phyloP scores from a whole-genome alignment of 1,284 basidiomycete genomes.

The Boletellus deceptivus region DNA sequence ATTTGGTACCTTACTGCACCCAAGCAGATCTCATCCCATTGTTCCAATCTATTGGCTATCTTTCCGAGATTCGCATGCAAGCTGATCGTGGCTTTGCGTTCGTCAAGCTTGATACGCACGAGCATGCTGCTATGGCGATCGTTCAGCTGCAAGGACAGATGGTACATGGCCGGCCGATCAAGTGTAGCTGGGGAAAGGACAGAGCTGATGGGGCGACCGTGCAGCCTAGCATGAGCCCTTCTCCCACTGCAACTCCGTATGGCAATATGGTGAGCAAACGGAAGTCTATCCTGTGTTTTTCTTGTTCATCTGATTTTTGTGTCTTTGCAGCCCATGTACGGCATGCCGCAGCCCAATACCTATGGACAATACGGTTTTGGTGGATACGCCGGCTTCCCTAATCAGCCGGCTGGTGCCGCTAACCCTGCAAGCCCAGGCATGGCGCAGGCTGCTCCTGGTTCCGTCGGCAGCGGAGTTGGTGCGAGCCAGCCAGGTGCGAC shows the following conservation, averaged over 20 bases:
- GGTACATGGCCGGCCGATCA: conserved; percentile 94
- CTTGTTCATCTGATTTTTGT: conserved; percentile 5
- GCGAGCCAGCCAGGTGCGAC: conserved; percentile 54
- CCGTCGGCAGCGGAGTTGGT: conserved; percentile 54
- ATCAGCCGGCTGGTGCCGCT: conserved; percentile 48
- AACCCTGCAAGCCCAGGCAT: conserved; percentile 62
- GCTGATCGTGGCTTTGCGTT: conserved; percentile 98
- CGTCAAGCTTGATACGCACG: conserved; percentile 96
- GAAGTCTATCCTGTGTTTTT: conserved; percentile 3
- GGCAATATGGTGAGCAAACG: conserved; percentile 61
- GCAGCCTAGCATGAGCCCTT: conserved; percentile 59
- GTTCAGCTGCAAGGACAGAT: conserved; percentile 92
- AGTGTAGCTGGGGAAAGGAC: conserved; percentile 98
- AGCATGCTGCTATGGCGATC: conserved; percentile 96
- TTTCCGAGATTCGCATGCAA: conserved; percentile 98
- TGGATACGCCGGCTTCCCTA: conserved; percentile 70
- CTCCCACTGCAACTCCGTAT: conserved; percentile 65
- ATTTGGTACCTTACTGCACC: conserved; percentile 93
- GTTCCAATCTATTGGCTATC: conserved; percentile 96
- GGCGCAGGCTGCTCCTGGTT: conserved; percentile 53
- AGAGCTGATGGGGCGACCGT: conserved; percentile 68
- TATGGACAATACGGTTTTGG: conserved; percentile 81
- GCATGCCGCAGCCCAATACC: conserved; percentile 76
- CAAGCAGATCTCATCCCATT: conserved; percentile 94
- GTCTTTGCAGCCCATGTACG: conserved; percentile 69